A percentile compares a stretch with the other conserved stretches of the same genome.
These are phyloP conservation scores for Aspergillus sp. DNA, from an alignment of 2,329 filamentous ascomycete species.

Conservation along the genomic window DNA sequence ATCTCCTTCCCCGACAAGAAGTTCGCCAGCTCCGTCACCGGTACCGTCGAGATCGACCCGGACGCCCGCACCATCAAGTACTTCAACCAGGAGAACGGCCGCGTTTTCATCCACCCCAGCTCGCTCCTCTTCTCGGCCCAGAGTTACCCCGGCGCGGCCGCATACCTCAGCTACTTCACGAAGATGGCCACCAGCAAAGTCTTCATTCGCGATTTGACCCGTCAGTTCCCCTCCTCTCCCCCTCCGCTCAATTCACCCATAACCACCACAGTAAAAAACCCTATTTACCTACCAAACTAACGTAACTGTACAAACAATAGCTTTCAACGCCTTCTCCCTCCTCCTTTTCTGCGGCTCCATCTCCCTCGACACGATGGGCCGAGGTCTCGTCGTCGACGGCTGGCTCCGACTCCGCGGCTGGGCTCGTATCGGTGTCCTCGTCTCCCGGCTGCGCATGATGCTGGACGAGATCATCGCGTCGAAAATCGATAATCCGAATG, in stretches of 20 bases:
- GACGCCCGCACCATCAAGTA: slow-evolving; percentile 92
- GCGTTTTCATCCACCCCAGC: slow-evolving; percentile 90
- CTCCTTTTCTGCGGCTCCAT: slow-evolving; percentile 86
- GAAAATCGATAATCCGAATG: slow-evolving; percentile 73
- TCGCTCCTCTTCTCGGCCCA: slow-evolving; percentile 84
- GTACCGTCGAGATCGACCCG: slow-evolving; percentile 88
- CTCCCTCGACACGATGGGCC: slow-evolving; percentile 79
- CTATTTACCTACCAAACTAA: slow-evolving; percentile 5
- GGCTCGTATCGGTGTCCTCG: slow-evolving; percentile 90
- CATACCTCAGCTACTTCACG: slow-evolving; percentile 85
- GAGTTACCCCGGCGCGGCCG: slow-evolving; percentile 69
- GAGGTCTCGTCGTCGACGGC: slow-evolving; percentile 85
- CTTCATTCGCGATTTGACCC: slow-evolving; percentile 87
- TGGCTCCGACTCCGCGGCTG: slow-evolving; percentile 86
- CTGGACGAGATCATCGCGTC: slow-evolving; percentile 79
- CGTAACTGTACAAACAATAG: slow-evolving; percentile 13
- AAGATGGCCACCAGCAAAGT: slow-evolving; percentile 92
- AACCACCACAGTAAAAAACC: background rate
- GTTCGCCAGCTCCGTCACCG: slow-evolving; percentile 81
- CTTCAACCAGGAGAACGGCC: slow-evolving; percentile 78
- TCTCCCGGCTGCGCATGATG: slow-evolving; percentile 78
- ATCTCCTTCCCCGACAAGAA: slow-evolving; percentile 96
- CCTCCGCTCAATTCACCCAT: background rate
- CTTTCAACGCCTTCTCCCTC: slow-evolving; percentile 85
- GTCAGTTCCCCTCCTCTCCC: slow-evolving; percentile 50